Base-by-base conservation (phyloP, 768 basidiomycete genomes). In the Rhodotorula sphaerocarpa region DNA sequence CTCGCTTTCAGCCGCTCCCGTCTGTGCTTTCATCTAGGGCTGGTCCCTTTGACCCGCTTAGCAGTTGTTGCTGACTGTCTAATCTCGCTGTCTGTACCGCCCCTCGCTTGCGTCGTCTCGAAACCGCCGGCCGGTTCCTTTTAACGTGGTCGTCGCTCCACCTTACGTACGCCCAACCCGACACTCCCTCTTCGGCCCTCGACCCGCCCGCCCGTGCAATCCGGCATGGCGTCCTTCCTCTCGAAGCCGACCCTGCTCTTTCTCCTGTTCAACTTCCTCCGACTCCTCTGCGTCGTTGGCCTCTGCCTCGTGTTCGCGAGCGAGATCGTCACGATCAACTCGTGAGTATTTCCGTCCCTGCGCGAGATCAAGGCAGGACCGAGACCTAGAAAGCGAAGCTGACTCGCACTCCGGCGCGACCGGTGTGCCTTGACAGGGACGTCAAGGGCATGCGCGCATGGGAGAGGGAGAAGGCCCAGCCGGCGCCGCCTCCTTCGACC, bases 301-400 rank as follows among this genome's bases (percentile, higher is more conserved):
- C 63, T 67, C 47, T 46, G 50, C 33, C 51, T 67, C 39, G 59
- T 55, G 2, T 56, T 67, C 47, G 47, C 55, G 2, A 62, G 59
- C 30, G 61, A 67, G 42, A 36, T 67, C 39, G 59, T 50, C 41
- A 58, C 60, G 5, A 60, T 63, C 51, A 55, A 61, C 41, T 10
- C 15, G 66, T 67, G 5, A 41, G 66, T 33, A 25, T 28, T n/a
- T 21, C 16, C 23, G 5, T 20, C 45, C 45, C 48, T 31, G 18
- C 31, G 12, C 10, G 12, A 10, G 39, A n/a, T n/a, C n/a, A n/a
- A 23, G 20, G 33, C 11, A 31, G 30, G 14, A 20, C 2, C 34
- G 1, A 25, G 10, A 2, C 21, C 27, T 11, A 12, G 12, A 27
- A n/a, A 5, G 23, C 50, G 18, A 21, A 41, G 27, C 57, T 57